phyloP scores from a whole-genome alignment of 805 yeast genomes.

The Candida cerambycidarum region DNA sequence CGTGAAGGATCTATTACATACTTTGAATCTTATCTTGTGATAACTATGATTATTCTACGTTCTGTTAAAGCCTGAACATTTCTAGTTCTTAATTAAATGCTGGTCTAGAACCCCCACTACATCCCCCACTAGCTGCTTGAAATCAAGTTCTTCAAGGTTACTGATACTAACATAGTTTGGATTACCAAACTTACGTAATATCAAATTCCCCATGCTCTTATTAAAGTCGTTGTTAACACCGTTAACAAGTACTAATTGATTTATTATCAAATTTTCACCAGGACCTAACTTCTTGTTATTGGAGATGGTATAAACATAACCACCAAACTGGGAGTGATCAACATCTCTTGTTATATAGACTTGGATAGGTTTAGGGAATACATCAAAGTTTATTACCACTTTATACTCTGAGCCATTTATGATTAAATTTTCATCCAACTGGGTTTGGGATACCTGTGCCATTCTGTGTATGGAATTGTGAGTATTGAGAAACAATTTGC shows the following conservation, averaged over 20 bases:
- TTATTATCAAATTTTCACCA: conserved; percentile 1
- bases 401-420: conserved; percentile 11
- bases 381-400: conserved; percentile 6
- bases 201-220: conserved; percentile 14
- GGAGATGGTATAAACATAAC: conserved; percentile 15
- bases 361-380: conserved; percentile 12
- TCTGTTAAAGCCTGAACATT: too few relatives aligned
- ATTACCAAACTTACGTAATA: conserved; percentile 12
- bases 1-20: too few relatives aligned
- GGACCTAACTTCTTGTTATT: background rate
- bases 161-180: conserved; percentile 15
- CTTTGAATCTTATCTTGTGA: too few relatives aligned
- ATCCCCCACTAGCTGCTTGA: conserved; percentile 8
- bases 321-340: conserved; percentile 13
- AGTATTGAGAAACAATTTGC: too few relatives aligned
- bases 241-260: conserved; percentile 10
- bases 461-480: background rate
- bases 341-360: conserved; percentile 11
- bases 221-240: conserved; percentile 14
- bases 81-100: too few relatives aligned
- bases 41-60: background rate
- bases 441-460: background rate
- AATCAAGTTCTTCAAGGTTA: conserved; percentile 13
- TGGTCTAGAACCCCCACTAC: conserved; percentile 6
- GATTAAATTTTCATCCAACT: background rate